phyloP scores from a whole-genome alignment of 2,329 filamentous ascomycete genomes.

The Dactylellina parvicollis region DNA sequence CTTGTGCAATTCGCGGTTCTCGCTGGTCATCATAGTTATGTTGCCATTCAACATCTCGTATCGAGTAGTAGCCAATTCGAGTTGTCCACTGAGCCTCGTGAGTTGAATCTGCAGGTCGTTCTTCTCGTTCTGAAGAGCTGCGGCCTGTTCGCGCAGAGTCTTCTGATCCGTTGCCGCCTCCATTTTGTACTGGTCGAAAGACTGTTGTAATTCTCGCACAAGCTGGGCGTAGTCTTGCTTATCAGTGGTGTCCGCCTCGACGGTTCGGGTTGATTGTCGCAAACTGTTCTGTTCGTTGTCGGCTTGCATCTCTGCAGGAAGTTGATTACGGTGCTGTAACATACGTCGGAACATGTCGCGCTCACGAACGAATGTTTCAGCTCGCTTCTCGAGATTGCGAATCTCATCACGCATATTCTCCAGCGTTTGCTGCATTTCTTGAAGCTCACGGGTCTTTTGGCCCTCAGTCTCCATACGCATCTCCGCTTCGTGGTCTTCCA shows the following conservation, averaged over 20 bases:
- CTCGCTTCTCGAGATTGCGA: constrained; percentile 77
- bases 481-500: constrained; percentile 54
- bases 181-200: constrained; percentile 88
- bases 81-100: constrained; percentile 80
- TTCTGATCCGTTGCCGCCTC: constrained; percentile 84
- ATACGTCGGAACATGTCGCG: constrained; percentile 97
- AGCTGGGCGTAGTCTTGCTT: constrained; percentile 75
- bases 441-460: constrained; percentile 74
- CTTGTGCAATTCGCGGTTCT: constrained; percentile 88
- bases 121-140: constrained; percentile 83
- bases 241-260: constrained; percentile 56
- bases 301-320: constrained; percentile 46
- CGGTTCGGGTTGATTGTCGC: constrained; percentile 62
- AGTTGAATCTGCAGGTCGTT: constrained; percentile 82
- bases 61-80: constrained; percentile 81
- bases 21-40: constrained; percentile 80
- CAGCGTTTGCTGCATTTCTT: constrained; percentile 76
- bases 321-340: constrained; percentile 73
- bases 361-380: constrained; percentile 93
- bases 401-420: constrained; percentile 86
- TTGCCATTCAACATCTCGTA: constrained; percentile 91
- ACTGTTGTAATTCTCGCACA: constrained; percentile 84
- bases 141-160: constrained; percentile 84
- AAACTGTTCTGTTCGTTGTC: constrained; percentile 62
- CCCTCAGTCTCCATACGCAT: constrained; percentile 66